phyloP scores from a whole-genome alignment of 768 basidiomycete species.

The Amyloporia xantha region DNA sequence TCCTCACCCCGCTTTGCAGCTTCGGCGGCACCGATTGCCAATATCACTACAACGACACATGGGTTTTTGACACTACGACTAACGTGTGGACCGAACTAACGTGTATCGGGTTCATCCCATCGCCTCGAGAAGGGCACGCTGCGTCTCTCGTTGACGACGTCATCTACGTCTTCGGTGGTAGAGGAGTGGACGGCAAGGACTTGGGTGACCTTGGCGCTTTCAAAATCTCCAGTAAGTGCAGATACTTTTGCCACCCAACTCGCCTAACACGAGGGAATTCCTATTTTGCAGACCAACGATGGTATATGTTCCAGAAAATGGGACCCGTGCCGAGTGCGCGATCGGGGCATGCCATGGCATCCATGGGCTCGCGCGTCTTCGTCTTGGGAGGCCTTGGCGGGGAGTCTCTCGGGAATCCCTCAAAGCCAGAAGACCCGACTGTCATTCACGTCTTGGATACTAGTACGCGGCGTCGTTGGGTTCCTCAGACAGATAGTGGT shows the following conservation, averaged over 20 bases:
- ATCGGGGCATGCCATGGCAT: slow-evolving; percentile 98
- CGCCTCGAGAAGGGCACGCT: slow-evolving; percentile 93
- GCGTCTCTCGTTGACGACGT: slow-evolving; percentile 96
- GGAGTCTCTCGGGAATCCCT: slow-evolving; percentile 66
- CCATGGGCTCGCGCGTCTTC: slow-evolving; percentile 80
- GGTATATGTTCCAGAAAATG: slow-evolving; percentile 99
- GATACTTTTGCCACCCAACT: not conserved
- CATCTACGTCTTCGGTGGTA: slow-evolving; percentile 94
- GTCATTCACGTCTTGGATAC: slow-evolving; percentile 92
- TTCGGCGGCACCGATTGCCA: slow-evolving; percentile 99
- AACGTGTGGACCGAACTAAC: slow-evolving; percentile 85
- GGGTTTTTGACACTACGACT: slow-evolving; percentile 83
- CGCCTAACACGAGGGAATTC: not conserved
- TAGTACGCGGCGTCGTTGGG: too few relatives aligned
- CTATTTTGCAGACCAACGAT: slow-evolving; percentile 72
- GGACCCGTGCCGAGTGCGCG: slow-evolving; percentile 89
- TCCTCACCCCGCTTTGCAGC: slow-evolving; percentile 32
- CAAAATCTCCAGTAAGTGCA: slow-evolving; percentile 85
- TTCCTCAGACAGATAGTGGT: too few relatives aligned
- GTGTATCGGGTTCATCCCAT: slow-evolving; percentile 96
- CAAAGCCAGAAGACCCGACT: slow-evolving; percentile 70
- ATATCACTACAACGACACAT: slow-evolving; percentile 99
- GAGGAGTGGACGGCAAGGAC: slow-evolving; percentile 96
- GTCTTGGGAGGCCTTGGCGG: slow-evolving; percentile 96
- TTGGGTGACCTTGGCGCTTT: slow-evolving; percentile 92